These are phyloP conservation scores for Neurospora cerealis DNA, from an alignment of 495 filamentous ascomycete species.

Conservation along the genomic window DNA sequence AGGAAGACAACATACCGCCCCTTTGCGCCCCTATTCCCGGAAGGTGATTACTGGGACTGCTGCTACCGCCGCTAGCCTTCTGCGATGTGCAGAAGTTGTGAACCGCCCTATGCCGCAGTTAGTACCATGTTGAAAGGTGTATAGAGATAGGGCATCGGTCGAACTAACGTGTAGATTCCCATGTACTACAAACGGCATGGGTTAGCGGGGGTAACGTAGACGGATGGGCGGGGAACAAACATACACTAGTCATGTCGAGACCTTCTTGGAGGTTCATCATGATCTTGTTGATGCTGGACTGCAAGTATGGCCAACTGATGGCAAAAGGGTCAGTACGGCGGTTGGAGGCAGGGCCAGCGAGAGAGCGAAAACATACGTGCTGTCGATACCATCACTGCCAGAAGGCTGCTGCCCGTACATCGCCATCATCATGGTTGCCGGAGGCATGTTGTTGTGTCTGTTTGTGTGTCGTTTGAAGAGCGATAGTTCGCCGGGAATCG, in stretches of 20 bases:
- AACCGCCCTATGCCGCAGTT: constrained; percentile 52
- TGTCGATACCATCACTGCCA: constrained; percentile 71
- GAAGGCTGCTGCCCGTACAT: constrained; percentile 39
- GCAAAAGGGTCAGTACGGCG: constrained; percentile 3
- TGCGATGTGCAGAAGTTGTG: constrained; percentile 99
- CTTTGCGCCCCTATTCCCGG: constrained; percentile 49
- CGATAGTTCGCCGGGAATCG: neutral
- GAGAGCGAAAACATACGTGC: constrained; percentile 53
- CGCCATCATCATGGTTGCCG: constrained; percentile 8
- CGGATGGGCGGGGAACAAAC: constrained; percentile 18
- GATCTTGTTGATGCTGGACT: constrained; percentile 78
- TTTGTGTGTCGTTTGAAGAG: neutral
- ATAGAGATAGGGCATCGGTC: neutral
- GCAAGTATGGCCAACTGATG: constrained; percentile 76
- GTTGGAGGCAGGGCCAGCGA: neutral
- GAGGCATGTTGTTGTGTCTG: constrained; percentile 13
- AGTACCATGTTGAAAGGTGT: constrained; percentile 16
- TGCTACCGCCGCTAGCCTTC: constrained; percentile 56
- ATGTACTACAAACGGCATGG: constrained; percentile 53
- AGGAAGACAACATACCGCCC: constrained; percentile 52
- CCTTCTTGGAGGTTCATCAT: constrained; percentile 87
- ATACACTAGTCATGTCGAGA: constrained; percentile 80
- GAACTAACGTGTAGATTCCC: constrained; percentile 84
- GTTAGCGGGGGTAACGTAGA: constrained; percentile 2
- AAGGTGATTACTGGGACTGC: neutral